phyloP scores from a whole-genome alignment of 1,284 basidiomycete genomes.

The Neolentinus lepideus region DNA sequence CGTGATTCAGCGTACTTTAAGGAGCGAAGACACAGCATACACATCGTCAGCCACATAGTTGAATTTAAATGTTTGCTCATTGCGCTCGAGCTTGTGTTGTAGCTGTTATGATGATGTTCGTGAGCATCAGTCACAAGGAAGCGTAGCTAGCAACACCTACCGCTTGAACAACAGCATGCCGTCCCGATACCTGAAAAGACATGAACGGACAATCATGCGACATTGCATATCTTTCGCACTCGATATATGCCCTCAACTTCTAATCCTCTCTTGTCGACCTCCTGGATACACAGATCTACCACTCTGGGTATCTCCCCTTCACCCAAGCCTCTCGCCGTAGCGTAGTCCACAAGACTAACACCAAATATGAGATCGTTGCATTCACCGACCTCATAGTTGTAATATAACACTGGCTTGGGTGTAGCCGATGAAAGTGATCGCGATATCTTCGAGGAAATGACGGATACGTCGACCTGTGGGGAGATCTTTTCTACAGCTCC shows the following conservation, averaged over 20 bases:
- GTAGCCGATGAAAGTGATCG: slow-evolving; percentile 53
- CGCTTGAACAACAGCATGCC: slow-evolving; percentile 79
- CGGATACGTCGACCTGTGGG: slow-evolving; percentile 60
- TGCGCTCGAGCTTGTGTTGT: slow-evolving; percentile 84
- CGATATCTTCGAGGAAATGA: slow-evolving; percentile 46
- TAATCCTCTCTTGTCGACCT: slow-evolving; percentile 77
- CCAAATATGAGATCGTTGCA: slow-evolving; percentile 92
- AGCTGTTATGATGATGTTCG: slow-evolving; percentile 36
- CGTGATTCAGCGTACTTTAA: slow-evolving; percentile 59
- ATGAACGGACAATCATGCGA: slow-evolving; percentile 4
- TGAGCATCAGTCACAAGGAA: neutral
- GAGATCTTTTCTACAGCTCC: slow-evolving; percentile 58
- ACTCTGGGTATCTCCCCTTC: slow-evolving; percentile 81
- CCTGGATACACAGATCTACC: slow-evolving; percentile 77
- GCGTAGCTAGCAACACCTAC: slow-evolving; percentile 33
- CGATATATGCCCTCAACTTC: slow-evolving; percentile 84
- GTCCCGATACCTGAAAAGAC: slow-evolving; percentile 61
- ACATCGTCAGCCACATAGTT: slow-evolving; percentile 75
- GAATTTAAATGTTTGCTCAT: slow-evolving; percentile 84
- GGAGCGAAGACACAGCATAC: slow-evolving; percentile 81
- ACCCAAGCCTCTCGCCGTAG: slow-evolving; percentile 70
- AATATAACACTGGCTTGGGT: slow-evolving; percentile 64
- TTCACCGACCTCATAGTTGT: slow-evolving; percentile 81
- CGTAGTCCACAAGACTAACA: slow-evolving; percentile 87
- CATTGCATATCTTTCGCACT: slow-evolving; percentile 14